These are phyloP conservation scores for Tylopilus sp. DNA, from an alignment of 768 basidiomycete species.

Conservation along the genomic window DNA sequence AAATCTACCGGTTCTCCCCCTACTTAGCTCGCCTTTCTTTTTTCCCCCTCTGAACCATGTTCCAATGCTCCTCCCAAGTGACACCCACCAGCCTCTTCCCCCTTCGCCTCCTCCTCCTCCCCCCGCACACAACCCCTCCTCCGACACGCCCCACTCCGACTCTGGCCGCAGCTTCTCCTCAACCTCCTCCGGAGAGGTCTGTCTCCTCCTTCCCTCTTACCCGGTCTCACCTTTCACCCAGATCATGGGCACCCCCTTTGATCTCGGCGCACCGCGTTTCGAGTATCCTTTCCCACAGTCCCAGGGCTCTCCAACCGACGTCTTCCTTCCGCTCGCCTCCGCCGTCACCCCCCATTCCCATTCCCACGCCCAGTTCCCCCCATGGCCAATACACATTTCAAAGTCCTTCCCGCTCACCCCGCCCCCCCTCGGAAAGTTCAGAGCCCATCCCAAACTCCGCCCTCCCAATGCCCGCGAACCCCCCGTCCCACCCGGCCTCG, in stretches of 20 bases:
- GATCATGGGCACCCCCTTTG: constrained; percentile 34
- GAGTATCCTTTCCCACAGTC: constrained; percentile 32
- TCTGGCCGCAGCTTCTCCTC: constrained; percentile 31
- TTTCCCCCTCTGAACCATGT: background rate
- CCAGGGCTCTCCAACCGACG: constrained; percentile 29
- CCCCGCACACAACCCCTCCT: background rate
- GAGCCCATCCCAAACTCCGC: constrained; percentile 30
- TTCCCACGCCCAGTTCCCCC: constrained; percentile 23
- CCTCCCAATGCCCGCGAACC: constrained; percentile 26
- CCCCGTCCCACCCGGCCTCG: constrained; percentile 31
- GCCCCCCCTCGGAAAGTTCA: constrained; percentile 27
- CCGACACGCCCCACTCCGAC: constrained; percentile 26
- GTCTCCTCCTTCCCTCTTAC: background rate
- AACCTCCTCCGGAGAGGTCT: constrained; percentile 31
- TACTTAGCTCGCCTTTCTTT: too few species aligned
- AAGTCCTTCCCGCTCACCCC: constrained; percentile 31
- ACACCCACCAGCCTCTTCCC: constrained; percentile 16
- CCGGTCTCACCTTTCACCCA: constrained; percentile 1
- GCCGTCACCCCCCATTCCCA: constrained; percentile 13
- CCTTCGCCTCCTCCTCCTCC: background rate
- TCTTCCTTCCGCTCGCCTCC: constrained; percentile 23
- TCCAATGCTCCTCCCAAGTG: constrained; percentile 17
- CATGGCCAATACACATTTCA: constrained; percentile 26
- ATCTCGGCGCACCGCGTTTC: constrained; percentile 32
- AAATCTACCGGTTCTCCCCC: constrained; percentile 6